Evolutionary conservation across 1,284 basidiomycete genomes (phyloP).

Genomic region (Tylopilus orsonianus): DNA sequence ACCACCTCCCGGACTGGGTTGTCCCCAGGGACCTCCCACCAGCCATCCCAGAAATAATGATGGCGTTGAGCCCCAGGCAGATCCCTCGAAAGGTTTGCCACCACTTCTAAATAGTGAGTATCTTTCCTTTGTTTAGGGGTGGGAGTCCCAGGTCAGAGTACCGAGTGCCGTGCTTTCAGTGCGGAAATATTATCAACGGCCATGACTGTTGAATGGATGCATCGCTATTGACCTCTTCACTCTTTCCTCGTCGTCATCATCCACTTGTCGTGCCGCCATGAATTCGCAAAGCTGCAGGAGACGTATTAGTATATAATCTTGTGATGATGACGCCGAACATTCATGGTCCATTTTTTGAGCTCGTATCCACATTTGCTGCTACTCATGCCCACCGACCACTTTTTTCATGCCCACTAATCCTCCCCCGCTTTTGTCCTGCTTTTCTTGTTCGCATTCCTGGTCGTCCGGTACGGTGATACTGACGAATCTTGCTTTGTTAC

Average conservation of each 20-base stretch:
- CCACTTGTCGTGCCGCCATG: slow-evolving; percentile 25
- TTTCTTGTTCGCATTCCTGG: slow-evolving; percentile 43
- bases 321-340: slow-evolving; percentile 24
- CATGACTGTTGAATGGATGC: slow-evolving; percentile 45
- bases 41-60: slow-evolving; percentile 25
- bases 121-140: slow-evolving; percentile 56
- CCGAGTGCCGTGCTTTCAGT: slow-evolving; percentile 82
- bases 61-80: slow-evolving; percentile 21
- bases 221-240: slow-evolving; percentile 21
- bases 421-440: slow-evolving; percentile 28
- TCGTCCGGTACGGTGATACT: slow-evolving; percentile 48
- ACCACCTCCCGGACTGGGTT: slow-evolving; percentile 64
- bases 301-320: slow-evolving; percentile 17
- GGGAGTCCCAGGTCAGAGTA: slow-evolving; percentile 72
- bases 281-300: slow-evolving; percentile 33
- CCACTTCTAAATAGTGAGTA: slow-evolving; percentile 64
- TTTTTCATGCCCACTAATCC: slow-evolving; percentile 13
- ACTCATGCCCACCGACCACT: background rate
- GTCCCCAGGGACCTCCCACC: slow-evolving; percentile 39
- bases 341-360: slow-evolving; percentile 16
- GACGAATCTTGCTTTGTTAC: slow-evolving; percentile 43
- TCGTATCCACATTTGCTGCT: slow-evolving; percentile 5
- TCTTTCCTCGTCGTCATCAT: slow-evolving; percentile 24
- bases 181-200: slow-evolving; percentile 70
- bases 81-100: slow-evolving; percentile 35